phyloP scores from a whole-genome alignment of 495 filamentous ascomycete genomes.

The Tuber borchii region DNA sequence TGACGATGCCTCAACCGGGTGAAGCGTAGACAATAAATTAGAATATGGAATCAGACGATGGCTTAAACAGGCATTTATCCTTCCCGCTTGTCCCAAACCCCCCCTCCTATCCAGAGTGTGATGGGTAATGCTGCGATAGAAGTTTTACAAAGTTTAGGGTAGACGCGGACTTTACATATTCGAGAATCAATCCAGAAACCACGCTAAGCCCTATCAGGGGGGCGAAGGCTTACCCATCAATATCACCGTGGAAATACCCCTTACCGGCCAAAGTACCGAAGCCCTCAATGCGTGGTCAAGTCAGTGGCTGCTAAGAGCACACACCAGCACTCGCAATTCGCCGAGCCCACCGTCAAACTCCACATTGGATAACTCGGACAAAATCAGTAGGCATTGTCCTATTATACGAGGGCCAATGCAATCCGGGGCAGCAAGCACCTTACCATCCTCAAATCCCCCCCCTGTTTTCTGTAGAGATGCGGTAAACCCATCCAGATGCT shows the following conservation, averaged over 20 bases:
- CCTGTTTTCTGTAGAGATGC: neutral
- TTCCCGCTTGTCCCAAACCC: too few relatives aligned
- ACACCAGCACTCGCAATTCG: neutral
- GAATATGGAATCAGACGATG: too few relatives aligned
- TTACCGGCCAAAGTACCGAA: neutral
- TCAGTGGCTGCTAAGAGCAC: neutral
- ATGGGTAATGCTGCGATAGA: too few relatives aligned
- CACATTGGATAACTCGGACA: neutral
- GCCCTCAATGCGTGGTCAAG: neutral
- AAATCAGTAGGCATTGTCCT: neutral
- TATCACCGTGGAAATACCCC: neutral
- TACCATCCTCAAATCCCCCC: neutral
- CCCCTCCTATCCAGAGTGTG: too few relatives aligned
- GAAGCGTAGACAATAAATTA: too few relatives aligned
- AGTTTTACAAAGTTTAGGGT: too few relatives aligned
- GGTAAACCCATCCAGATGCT: neutral
- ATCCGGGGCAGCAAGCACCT: neutral
- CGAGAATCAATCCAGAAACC: too few relatives aligned
- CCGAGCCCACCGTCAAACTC: neutral
- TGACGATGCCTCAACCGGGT: too few relatives aligned
- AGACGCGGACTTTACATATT: too few relatives aligned
- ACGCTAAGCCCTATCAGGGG: neutral
- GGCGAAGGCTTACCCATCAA: neutral
- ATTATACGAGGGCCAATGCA: neutral
- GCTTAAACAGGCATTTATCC: too few relatives aligned